These are phyloP conservation scores for Capsicum pubescens DNA, from an alignment of 257 asterid genomes.

Conservation along the genomic window DNA sequence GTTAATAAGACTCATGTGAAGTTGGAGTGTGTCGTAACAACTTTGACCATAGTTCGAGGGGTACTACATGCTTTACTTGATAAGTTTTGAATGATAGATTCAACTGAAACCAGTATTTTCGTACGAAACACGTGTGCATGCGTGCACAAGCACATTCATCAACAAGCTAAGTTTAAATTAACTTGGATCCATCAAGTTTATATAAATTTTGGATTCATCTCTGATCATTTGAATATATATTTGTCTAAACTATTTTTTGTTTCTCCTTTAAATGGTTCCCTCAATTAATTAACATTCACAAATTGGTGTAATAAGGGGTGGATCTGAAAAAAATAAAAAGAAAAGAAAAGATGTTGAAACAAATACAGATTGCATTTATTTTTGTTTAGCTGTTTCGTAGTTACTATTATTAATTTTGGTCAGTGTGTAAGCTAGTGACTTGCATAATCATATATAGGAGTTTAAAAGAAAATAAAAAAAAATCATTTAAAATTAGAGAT, in stretches of 20 bases:
- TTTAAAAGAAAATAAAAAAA: background rate
- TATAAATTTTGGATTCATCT: background rate
- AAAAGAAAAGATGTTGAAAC: too few species aligned
- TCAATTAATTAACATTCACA: background rate
- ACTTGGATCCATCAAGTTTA: background rate
- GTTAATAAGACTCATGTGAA: too few species aligned
- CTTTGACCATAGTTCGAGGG: too few species aligned
- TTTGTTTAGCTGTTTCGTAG: background rate
- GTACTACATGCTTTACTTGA: too few species aligned
- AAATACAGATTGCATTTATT: too few species aligned
- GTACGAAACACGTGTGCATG: background rate
- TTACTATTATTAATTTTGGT: background rate
- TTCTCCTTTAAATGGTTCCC: background rate
- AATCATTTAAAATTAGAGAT: too few species aligned
- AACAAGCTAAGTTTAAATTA: too few species aligned
- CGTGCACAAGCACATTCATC: too few species aligned
- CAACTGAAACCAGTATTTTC: background rate
- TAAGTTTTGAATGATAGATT: background rate
- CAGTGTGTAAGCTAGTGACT: background rate
- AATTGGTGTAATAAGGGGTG: background rate
- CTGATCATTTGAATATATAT: background rate
- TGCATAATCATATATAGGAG: background rate
- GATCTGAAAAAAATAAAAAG: background rate
- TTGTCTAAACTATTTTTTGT: background rate
- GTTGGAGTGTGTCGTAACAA: too few species aligned